These are phyloP conservation scores for Mortierella antarctica DNA, from an alignment of 192 early-diverging fungal species.

Conservation along the genomic window DNA sequence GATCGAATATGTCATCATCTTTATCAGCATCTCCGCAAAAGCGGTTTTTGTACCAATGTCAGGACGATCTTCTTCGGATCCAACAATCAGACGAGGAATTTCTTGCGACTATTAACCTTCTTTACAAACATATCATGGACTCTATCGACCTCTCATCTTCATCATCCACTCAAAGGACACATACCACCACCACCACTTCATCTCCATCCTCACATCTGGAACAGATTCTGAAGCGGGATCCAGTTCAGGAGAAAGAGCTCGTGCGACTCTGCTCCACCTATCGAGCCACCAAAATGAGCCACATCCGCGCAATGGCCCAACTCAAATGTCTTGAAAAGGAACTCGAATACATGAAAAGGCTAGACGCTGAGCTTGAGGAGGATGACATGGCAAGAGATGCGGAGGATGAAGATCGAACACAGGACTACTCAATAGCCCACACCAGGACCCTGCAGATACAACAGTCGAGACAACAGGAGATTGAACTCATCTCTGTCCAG, in stretches of 20 bases:
- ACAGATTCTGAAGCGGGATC: constrained; percentile 17
- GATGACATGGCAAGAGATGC: not conserved
- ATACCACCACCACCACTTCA: no score
- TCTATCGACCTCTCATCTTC: constrained; percentile 1
- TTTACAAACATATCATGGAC: constrained; percentile 4
- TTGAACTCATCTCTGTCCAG: constrained; percentile 45
- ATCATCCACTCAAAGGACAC: not conserved
- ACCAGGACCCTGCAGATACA: constrained; percentile 30
- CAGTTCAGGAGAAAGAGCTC: constrained; percentile 26
- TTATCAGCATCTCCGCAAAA: not conserved
- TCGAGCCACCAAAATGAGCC: constrained; percentile 52
- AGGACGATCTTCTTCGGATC: constrained; percentile 16
- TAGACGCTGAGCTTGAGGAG: constrained; percentile 14
- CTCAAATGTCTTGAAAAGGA: constrained; percentile 39
- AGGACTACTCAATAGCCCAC: constrained; percentile 26
- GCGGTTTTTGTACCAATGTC: constrained; percentile 27
- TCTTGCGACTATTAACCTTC: not conserved
- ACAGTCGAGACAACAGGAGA: constrained; percentile 33
- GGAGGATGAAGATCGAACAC: constrained; percentile 5
- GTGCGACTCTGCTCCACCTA: constrained; percentile 41
- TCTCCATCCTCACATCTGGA: not conserved
- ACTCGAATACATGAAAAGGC: constrained; percentile 24
- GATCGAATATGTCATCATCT: not conserved
- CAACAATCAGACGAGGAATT: constrained; percentile 19
- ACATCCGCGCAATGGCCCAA: constrained; percentile 40